Base-by-base conservation (phyloP, 2,329 filamentous ascomycete genomes). In the Tolypocladium ovalisporum region DNA sequence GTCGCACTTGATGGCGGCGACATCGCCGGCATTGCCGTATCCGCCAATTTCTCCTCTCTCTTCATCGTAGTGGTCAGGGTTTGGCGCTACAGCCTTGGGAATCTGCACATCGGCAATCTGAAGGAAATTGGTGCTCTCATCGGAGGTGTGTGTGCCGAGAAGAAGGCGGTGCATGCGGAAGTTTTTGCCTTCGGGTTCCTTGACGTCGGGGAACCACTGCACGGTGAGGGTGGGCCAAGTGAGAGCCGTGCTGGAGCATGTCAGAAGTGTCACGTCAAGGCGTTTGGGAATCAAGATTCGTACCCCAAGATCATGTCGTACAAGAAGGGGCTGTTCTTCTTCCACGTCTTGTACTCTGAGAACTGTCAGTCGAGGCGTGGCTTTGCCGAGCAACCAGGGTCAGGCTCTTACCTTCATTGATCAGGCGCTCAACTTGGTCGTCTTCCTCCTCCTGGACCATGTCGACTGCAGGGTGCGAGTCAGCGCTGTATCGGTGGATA, bases 331-430 rank as follows among this genome's bases (percentile, higher is more conserved):
- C 89, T 90, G 75, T 99, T 99, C 80, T 99, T 99, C 81, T 99
- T 99, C 94, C 94, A 99, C 63, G 93, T 97, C 74, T 99, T 99
- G 83, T 99, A 99, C 73, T 99, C 94, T 91, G 22, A 22, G 29
- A 32, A 22, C 44, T 35, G 47, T 66, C 19, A 59, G 56, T 29
- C 52, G 22, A 37, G 24, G n/a, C 44, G 15, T 13, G 19, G n/a
- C 22, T 13, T n/a, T 34, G 29, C 17, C 17, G 13, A 35, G 40
- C 8, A 32, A 24, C 40, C 37, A 8, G 35, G 17, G 24, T 54
- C 19, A 51, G 27, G 8, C 13, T 24, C 54, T 54, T 76, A 88
- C 88, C 89, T 78, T 99, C 94, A 66, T 97, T 97, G 75, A 97
- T 91, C 60, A 96, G 80, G 75, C 95, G 91, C 74, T 95, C 88